Evolutionary conservation across 176 grass and related monocot species (phyloP).

Genomic region (Oryza meyeriana): DNA sequence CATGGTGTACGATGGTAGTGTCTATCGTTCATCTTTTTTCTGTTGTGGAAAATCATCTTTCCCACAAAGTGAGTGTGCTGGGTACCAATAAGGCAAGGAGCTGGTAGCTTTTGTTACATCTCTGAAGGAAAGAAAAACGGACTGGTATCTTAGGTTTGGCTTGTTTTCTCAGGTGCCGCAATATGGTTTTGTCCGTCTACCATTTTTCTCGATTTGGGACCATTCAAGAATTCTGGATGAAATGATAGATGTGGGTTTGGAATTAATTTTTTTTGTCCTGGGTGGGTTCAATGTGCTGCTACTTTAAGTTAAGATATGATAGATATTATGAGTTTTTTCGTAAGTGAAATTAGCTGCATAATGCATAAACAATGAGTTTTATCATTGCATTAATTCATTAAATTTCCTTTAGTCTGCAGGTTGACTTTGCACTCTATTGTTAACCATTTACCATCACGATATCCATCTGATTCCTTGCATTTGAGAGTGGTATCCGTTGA

Average conservation of each 20-base stretch:
- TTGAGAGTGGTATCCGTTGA: too few relatives aligned
- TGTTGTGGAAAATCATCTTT: constrained; percentile 29
- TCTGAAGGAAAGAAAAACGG: constrained; percentile 27
- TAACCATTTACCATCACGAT: neutral
- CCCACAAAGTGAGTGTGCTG: constrained; percentile 23
- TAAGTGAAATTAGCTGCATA: constrained; percentile 5
- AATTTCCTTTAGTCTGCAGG: constrained; percentile 6
- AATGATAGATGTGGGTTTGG: constrained; percentile 28
- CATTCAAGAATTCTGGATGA: constrained; percentile 29
- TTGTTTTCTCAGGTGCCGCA: constrained; percentile 25
- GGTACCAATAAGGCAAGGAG: constrained; percentile 41
- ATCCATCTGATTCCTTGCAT: constrained; percentile 6
- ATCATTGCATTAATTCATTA: constrained; percentile 2
- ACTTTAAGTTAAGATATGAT: neutral
- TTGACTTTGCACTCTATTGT: neutral
- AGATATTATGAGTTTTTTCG: too few relatives aligned
- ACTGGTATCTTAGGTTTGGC: constrained; percentile 24
- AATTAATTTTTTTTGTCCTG: constrained; percentile 10
- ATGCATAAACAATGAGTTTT: neutral
- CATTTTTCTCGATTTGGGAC: constrained; percentile 26
- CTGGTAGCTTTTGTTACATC: neutral
- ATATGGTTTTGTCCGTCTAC: constrained; percentile 9
- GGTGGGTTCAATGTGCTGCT: constrained; percentile 11
- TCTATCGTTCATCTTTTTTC: constrained; percentile 31
- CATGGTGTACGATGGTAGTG: constrained; percentile 22